phyloP scores from a whole-genome alignment of 1,284 basidiomycete genomes.

The Thecaphora thlaspeos region DNA sequence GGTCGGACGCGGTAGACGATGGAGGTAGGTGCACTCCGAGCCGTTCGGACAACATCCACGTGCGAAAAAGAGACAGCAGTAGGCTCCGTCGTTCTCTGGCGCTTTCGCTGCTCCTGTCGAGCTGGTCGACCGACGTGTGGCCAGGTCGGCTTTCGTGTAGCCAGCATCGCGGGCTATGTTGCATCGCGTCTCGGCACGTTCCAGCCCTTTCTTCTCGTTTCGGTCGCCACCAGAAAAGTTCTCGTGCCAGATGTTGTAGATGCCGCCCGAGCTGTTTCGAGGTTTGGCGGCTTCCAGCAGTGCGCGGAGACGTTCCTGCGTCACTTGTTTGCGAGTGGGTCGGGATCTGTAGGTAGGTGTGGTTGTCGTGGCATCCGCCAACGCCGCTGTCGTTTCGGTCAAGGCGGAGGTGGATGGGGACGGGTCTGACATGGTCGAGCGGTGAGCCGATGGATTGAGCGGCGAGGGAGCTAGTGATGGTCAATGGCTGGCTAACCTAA shows the following conservation, averaged over 20 bases:
- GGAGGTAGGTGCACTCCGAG: slow-evolving; percentile 92
- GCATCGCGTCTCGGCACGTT: slow-evolving; percentile 80
- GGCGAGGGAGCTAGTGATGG: no score
- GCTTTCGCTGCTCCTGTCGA: slow-evolving; percentile 6
- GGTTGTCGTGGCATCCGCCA: no score
- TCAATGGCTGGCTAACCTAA: no score
- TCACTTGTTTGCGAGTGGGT: slow-evolving; percentile 53
- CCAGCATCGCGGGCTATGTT: slow-evolving; percentile 84
- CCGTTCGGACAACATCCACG: slow-evolving; percentile 94
- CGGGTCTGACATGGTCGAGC: no score
- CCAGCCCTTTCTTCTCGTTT: slow-evolving; percentile 70
- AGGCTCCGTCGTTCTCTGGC: slow-evolving; percentile 69
- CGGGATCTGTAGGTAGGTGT: slow-evolving; percentile 28
- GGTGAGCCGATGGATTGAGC: no score
- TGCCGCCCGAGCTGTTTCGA: slow-evolving; percentile 37
- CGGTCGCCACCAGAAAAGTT: slow-evolving; percentile 74
- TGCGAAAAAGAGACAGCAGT: slow-evolving; percentile 92
- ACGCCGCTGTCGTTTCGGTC: no score
- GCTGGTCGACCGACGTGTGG: slow-evolving; percentile 17
- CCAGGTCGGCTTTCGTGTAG: slow-evolving; percentile 65
- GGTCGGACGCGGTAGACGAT: slow-evolving; percentile 68
- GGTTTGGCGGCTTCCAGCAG: slow-evolving; percentile 48
- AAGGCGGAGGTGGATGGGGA: no score
- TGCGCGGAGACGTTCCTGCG: slow-evolving; percentile 42
- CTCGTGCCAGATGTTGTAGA: slow-evolving; percentile 91